Evolutionary conservation across 768 basidiomycete genomes (phyloP), one percentile per base, ranked within the genome.

Genomic region (Coprinopsis cinerea): DNA sequence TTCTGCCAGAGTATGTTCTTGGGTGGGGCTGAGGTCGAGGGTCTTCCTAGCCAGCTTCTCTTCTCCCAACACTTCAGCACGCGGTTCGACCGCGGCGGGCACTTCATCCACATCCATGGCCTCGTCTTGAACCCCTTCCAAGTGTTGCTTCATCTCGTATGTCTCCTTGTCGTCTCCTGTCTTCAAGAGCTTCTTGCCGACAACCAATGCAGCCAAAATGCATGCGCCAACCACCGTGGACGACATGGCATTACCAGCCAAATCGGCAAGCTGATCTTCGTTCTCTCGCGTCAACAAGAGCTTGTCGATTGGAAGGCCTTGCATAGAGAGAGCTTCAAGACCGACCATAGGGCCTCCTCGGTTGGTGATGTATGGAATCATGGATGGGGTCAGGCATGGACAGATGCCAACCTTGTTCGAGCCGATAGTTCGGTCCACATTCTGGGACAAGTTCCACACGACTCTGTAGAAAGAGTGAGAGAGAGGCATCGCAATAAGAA

Each of bases 171-270:
- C 85, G 30, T 80, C 66, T 3, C 88, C 88, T 1, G 68, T 67
- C 54, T 83, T 83, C 26, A 96, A 70, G 27, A 90, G 72, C 42
- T 78, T 76, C 61, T 74, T 75, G 4, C 82, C 81, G 1, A 83
- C 66, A 9, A 87, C 77, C 39, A 97, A 71, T 0, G 92, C 91
- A 15, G 87, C 83, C 48, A 95, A 69, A 54, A 96, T 89, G 55
- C 90, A 85, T 2, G 90, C 79, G 1, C 94, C 94, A 25, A 97
- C 93, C 22, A 96, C 94, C 1, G 94, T 96, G 3, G 93, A 91
- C 1, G 92, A 93, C 94, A 97, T 97, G 52, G 94, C 94, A 60
- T 97, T 97, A 1, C 94, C 94, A 17, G 94, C 93, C 14, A 97
- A 75, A 65, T 96, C 92, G 2, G 92, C 91, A 5, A 97, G 74